Evolutionary conservation across 257 asterid species (phyloP).

Genomic region (Rhazya stricta): DNA sequence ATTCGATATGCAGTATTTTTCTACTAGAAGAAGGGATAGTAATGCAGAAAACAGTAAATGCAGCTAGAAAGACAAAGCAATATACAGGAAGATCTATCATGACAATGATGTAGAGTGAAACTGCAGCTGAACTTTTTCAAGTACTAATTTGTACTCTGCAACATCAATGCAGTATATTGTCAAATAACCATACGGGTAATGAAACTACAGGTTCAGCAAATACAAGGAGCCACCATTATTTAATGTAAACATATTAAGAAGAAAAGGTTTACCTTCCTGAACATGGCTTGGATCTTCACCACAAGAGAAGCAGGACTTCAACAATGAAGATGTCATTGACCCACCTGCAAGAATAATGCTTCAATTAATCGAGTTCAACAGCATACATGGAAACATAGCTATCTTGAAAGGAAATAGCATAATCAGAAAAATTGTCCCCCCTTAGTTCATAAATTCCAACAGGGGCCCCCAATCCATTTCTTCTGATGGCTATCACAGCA

Average conservation of each 20-base stretch:
- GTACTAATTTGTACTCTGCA: not conserved
- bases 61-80: not conserved
- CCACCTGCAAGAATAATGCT: slow-evolving; percentile 49
- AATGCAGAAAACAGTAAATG: not conserved
- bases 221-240: slow-evolving; percentile 1
- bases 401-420: not conserved
- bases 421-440: not conserved
- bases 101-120: not conserved
- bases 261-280: slow-evolving; percentile 58
- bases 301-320: slow-evolving; percentile 83
- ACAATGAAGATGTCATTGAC: slow-evolving; percentile 38
- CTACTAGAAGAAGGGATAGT: not conserved
- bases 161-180: not conserved
- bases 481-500: not conserved
- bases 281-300: slow-evolving; percentile 81
- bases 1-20: not conserved
- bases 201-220: not conserved
- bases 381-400: not conserved
- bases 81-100: not conserved
- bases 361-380: not conserved
- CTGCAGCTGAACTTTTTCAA: not conserved
- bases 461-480: not conserved
- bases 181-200: not conserved
- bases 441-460: not conserved
- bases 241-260: slow-evolving; percentile 21